Conservation (phyloP, 768 basidiomycete genomes). For the Mycena leptocephala region DNA sequence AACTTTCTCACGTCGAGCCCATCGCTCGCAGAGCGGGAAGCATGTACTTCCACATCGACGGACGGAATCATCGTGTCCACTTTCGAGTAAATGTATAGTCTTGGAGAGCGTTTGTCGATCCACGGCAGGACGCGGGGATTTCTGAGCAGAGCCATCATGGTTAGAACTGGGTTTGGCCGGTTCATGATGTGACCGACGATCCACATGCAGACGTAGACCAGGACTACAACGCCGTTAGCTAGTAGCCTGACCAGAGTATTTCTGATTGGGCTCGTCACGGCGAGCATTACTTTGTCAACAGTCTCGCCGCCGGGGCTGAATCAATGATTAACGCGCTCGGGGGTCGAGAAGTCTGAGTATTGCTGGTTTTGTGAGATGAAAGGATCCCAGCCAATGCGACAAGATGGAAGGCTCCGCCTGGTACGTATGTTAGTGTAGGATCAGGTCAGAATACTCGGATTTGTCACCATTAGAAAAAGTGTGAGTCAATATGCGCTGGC, state of each 20-base stretch:
- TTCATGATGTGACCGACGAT: constrained; percentile 43
- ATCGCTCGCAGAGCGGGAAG: constrained; percentile 43
- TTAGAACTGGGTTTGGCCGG: constrained; percentile 38
- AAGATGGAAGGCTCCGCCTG: constrained; percentile 61
- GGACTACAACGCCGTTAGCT: constrained; percentile 41
- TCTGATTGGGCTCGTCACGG: constrained; percentile 50
- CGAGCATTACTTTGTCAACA: constrained; percentile 43
- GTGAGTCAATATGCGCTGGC: constrained; percentile 60
- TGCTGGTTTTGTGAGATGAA: constrained; percentile 25
- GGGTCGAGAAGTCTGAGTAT: constrained; percentile 28
- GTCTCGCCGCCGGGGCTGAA: constrained; percentile 58
- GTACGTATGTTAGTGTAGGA: neutral
- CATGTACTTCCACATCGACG: constrained; percentile 56
- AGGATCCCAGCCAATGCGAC: constrained; percentile 53
- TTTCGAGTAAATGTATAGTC: constrained; percentile 65
- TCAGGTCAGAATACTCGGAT: neutral
- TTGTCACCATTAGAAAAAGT: constrained; percentile 65
- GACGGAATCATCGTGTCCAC: constrained; percentile 58
- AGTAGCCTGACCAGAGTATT: constrained; percentile 48
- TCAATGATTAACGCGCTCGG: constrained; percentile 60
- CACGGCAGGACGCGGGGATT: constrained; percentile 55
- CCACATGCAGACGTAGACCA: constrained; percentile 43
- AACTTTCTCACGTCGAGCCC: constrained; percentile 54
- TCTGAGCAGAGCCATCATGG: constrained; percentile 48
- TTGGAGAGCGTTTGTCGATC: constrained; percentile 54